Evolutionary conservation across 805 yeast genomes (phyloP).

Genomic region (Wickerhamomyces queroliae): DNA sequence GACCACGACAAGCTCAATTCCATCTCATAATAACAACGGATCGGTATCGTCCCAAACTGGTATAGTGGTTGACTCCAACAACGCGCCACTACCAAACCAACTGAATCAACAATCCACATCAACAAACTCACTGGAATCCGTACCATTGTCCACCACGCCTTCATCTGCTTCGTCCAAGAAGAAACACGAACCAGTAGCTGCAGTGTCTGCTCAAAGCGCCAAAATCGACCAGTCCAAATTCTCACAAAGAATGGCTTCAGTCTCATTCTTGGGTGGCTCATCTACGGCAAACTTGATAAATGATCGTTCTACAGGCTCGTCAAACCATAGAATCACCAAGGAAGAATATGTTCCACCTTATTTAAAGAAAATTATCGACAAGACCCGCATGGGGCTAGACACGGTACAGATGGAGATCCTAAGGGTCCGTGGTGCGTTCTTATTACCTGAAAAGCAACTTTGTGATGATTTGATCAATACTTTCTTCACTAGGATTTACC

Average conservation of each 20-base stretch:
- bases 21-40: no score
- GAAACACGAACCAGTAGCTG: slow-evolving; percentile 28
- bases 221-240: slow-evolving; percentile 21
- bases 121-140: neutral
- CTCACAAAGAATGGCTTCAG: slow-evolving; percentile 13
- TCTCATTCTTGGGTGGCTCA: slow-evolving; percentile 49
- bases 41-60: no score
- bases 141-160: slow-evolving; percentile 8
- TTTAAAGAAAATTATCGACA: slow-evolving; percentile 18
- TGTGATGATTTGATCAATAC: slow-evolving; percentile 54
- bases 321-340: slow-evolving; percentile 35
- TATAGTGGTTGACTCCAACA: no score
- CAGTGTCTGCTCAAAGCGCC: slow-evolving; percentile 25
- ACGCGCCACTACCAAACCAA: neutral
- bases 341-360: slow-evolving; percentile 21
- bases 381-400: slow-evolving; percentile 30
- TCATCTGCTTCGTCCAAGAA: slow-evolving; percentile 20
- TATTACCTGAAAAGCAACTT: slow-evolving; percentile 54
- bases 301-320: slow-evolving; percentile 18
- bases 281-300: slow-evolving; percentile 32
- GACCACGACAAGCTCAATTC: no score
- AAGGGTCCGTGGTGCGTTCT: slow-evolving; percentile 62
- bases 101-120: neutral
- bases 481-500: slow-evolving; percentile 62
- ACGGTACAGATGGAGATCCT: slow-evolving; percentile 62